phyloP scores from a whole-genome alignment of 169 alveolate genomes.

The Cryptosporidium tyzzeri region DNA sequence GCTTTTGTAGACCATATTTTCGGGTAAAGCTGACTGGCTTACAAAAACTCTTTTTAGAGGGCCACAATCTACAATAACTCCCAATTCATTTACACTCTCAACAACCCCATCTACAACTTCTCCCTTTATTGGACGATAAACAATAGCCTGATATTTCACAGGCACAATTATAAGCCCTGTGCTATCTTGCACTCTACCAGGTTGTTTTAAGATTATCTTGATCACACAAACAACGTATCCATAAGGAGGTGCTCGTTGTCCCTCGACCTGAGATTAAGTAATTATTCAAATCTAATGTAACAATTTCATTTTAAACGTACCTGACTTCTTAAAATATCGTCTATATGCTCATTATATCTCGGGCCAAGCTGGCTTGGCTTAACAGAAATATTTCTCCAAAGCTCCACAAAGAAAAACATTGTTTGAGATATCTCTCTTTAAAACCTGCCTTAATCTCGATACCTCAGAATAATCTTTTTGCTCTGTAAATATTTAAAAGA shows the following conservation, averaged over 20 bases:
- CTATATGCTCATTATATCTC: constrained; percentile 87
- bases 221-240: constrained; percentile 92
- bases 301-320: constrained; percentile 17
- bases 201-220: constrained; percentile 88
- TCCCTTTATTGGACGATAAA: constrained; percentile 90
- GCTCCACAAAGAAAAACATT: constrained; percentile 92
- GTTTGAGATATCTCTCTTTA: background rate
- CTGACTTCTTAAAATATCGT: constrained; percentile 88
- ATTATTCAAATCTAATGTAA: background rate
- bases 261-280: constrained; percentile 83
- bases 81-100: constrained; percentile 91
- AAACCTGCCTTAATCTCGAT: background rate
- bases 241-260: constrained; percentile 85
- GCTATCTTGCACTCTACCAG: constrained; percentile 93
- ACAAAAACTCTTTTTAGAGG: constrained; percentile 90
- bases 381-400: constrained; percentile 89
- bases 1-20: constrained; percentile 84
- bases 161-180: constrained; percentile 92
- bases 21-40: constrained; percentile 89
- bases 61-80: constrained; percentile 92
- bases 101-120: constrained; percentile 93
- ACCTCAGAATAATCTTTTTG: background rate
- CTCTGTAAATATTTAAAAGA: too few relatives aligned
- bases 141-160: constrained; percentile 92
- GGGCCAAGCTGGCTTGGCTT: constrained; percentile 93